Evolutionary conservation across 371 early-diverging fungal genomes (phyloP).

Genomic region (Mucor plumbeus): DNA sequence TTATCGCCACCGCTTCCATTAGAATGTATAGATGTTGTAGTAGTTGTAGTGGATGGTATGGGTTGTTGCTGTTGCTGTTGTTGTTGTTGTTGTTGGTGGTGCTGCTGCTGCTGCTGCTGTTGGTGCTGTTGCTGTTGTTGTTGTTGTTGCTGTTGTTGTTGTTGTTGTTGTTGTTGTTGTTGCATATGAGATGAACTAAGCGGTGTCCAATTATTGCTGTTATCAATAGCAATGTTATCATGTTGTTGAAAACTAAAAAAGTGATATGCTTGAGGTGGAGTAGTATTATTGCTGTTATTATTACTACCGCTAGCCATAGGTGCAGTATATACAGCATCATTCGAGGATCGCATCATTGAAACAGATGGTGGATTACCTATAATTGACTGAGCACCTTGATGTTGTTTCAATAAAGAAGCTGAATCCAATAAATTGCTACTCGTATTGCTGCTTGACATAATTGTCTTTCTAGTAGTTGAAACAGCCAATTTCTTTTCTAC

Average conservation of each 20-base stretch:
- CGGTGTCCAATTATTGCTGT: slow-evolving; percentile 12
- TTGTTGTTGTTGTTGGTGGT: neutral
- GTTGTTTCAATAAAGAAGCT: slow-evolving; percentile 5
- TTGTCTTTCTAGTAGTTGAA: neutral
- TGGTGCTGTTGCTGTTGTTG: slow-evolving; percentile 19
- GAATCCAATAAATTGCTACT: slow-evolving; percentile 6
- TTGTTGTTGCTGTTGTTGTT: slow-evolving; percentile 9
- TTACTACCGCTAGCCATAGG: neutral
- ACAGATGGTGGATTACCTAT: slow-evolving; percentile 5
- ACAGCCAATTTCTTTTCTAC: slow-evolving; percentile 10
- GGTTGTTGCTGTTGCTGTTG: slow-evolving; percentile 15
- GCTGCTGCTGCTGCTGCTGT: slow-evolving; percentile 15
- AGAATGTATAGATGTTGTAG: slow-evolving; percentile 26
- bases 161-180: neutral
- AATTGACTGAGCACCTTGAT: neutral
- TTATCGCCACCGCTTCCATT: slow-evolving; percentile 30
- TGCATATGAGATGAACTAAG: slow-evolving; percentile 4
- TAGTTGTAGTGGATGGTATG: slow-evolving; percentile 20
- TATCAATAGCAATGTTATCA: slow-evolving; percentile 10
- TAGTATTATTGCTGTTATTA: slow-evolving; percentile 1
- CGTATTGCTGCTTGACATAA: slow-evolving; percentile 1
- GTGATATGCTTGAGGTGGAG: slow-evolving; percentile 17
- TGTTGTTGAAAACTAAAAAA: slow-evolving; percentile 20
- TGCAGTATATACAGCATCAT: slow-evolving; percentile 8
- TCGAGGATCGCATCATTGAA: slow-evolving; percentile 19